phyloP scores from a whole-genome alignment of 1,139 yeast genomes.

The Geotrichum armillariae region DNA sequence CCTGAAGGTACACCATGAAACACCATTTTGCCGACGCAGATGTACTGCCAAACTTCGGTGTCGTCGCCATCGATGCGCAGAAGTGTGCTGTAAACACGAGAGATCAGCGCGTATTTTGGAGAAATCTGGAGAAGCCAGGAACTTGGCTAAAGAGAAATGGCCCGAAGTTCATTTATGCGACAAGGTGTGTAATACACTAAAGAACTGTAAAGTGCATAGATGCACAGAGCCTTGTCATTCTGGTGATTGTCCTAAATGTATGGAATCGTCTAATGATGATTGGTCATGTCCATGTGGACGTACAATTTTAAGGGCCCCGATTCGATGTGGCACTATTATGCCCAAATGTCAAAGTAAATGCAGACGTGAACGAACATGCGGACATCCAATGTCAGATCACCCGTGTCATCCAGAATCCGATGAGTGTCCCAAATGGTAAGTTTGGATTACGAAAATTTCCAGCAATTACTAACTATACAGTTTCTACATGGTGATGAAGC shows the following conservation, averaged over 20 bases:
- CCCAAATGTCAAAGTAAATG: conserved; percentile 75
- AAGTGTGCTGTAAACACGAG: conserved; percentile 70
- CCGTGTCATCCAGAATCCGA: conserved; percentile 67
- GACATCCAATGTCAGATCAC: conserved; percentile 73
- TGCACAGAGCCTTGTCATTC: conserved; percentile 79
- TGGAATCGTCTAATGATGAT: conserved; percentile 82
- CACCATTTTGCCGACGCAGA: conserved; percentile 68
- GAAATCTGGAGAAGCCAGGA: conserved; percentile 45
- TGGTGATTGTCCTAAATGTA: conserved; percentile 82
- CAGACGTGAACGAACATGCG: conserved; percentile 61
- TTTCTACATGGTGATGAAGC: conserved; percentile 60
- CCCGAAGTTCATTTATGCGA: conserved; percentile 64
- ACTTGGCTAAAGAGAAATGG: conserved; percentile 39
- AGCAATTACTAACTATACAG: neutral
- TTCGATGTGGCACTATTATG: conserved; percentile 76
- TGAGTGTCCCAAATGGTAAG: conserved; percentile 67
- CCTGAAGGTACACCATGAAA: conserved; percentile 50
- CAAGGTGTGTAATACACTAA: conserved; percentile 60
- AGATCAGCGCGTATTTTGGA: conserved; percentile 63
- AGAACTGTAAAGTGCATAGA: conserved; percentile 71
- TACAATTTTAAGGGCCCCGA: conserved; percentile 81
- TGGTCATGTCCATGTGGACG: conserved; percentile 82
- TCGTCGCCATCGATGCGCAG: conserved; percentile 74
- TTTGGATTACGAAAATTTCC: neutral
- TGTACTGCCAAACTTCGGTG: conserved; percentile 79